Percentiles rank a stretch among this genome's conserved stretches.
Conservation (phyloP, 495 filamentous ascomycete species). For the Hyaloscypha finlandica region DNA sequence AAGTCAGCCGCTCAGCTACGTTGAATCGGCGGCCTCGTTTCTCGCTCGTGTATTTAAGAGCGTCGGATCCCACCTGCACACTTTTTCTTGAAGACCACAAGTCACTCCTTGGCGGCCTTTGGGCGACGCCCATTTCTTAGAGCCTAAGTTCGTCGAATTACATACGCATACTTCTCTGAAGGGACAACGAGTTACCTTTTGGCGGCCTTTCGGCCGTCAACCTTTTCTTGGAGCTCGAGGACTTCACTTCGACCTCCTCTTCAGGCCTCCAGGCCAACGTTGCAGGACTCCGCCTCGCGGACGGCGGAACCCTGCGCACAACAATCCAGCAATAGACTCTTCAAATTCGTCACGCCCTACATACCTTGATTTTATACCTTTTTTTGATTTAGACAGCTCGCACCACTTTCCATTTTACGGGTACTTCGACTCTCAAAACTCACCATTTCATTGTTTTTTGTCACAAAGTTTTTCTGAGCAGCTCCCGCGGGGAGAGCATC, state of each 20-base stretch:
- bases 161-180: neutral
- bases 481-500: too few species aligned
- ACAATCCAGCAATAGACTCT: neutral
- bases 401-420: too few species aligned
- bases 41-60: neutral
- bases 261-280: neutral
- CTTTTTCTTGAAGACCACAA: neutral
- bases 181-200: neutral
- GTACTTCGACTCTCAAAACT: too few species aligned
- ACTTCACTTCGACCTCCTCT: neutral
- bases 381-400: too few species aligned
- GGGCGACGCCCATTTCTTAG: too few species aligned
- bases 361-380: too few species aligned
- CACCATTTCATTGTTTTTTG: too few species aligned
- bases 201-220: neutral
- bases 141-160: too few species aligned
- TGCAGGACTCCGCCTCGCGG: constrained; percentile 1
- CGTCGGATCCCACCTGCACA: neutral
- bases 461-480: too few species aligned
- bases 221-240: neutral
- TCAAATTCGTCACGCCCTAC: too few species aligned
- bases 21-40: constrained; percentile 1
- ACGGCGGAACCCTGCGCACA: constrained; percentile 6
- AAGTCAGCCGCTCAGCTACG: neutral
- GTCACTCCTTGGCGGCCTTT: too few species aligned